Evolutionary conservation across 2,329 filamentous ascomycete species (phyloP).

Genomic region (Colletotrichum lini): DNA sequence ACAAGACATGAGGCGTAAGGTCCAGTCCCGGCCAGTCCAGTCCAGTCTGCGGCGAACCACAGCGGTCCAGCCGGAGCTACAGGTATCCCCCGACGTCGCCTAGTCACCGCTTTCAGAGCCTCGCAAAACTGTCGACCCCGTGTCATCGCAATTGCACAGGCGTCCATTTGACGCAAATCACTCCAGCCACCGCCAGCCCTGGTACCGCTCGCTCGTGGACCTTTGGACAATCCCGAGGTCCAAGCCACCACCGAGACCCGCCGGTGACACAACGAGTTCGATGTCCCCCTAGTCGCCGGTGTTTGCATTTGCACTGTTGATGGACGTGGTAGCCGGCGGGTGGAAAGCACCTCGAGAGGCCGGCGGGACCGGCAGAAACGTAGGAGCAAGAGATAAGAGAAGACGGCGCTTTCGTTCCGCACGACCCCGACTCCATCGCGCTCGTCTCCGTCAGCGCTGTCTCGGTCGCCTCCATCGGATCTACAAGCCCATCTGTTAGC

Average conservation of each 20-base stretch:
- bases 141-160: conserved; percentile 35
- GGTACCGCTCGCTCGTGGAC: background rate
- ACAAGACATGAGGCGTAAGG: conserved; percentile 10
- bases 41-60: conserved; percentile 4
- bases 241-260: conserved; percentile 4
- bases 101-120: conserved; percentile 39
- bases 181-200: conserved; percentile 5
- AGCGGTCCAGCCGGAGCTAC: background rate
- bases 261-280: background rate
- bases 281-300: no score
- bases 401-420: conserved; percentile 23
- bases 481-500: conserved; percentile 4
- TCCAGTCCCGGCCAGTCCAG: conserved; percentile 25
- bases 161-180: conserved; percentile 31
- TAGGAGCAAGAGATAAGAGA: background rate
- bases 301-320: background rate
- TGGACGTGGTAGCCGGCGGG: background rate
- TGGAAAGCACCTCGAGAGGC: background rate
- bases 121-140: conserved; percentile 21
- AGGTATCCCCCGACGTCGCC: background rate
- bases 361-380: background rate
- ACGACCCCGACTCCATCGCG: conserved; percentile 28
- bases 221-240: background rate
- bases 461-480: conserved; percentile 34
- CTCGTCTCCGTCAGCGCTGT: conserved; percentile 31